Evolutionary conservation across 345 rosid species (phyloP), one percentile per base, ranked within the genome.

Genomic region (Angophora floribunda): DNA sequence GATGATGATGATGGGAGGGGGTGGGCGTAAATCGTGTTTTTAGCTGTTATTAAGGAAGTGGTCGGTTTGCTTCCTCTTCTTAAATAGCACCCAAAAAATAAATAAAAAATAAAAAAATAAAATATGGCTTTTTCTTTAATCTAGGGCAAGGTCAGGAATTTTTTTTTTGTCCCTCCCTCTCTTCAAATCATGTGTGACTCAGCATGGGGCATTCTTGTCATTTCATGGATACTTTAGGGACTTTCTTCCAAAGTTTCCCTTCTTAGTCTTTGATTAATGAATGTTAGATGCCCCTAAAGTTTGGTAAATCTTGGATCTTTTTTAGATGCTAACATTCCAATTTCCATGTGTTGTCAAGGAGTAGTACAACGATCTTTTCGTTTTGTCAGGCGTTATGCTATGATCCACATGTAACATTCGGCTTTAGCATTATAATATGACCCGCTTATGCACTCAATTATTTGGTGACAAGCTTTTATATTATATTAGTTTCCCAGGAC

Each of bases 41-140:
- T 92, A 90, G 94, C 97, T 89, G 94, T 91, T 91, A 92, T 95
- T 93, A 85, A 88, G 98, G 97, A 93, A 91, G 88, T 91, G 97
- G 98, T 96, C 95, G 94, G 92, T 87, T 85, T 57, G 41, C 78
- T 44, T 14, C 14, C 82, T 2, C 82, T 36, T 75, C 82, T 36
- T 26, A 17, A 36, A 75, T 19, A 9, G 26, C 13, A 17, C 4
- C 1, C 13, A 26, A 10, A 59, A 55, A 21, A 53, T 2, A 3
- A 63, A n/a, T 13, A 59, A n/a, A 28, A 59, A 65, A 63, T n/a
- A 2, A 0, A 70, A 36, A 70, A 17, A 5, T 1, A 36, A 16
- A 19, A 2, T 75, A 13, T 75, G 26, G 11, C 82, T 2, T 75
- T 70, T 75, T 75, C 82, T 67, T 67, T 16, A 67, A 67, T 67